These are phyloP conservation scores for Aquilaria sinensis DNA, from an alignment of 345 rosid species.

Conservation along the genomic window DNA sequence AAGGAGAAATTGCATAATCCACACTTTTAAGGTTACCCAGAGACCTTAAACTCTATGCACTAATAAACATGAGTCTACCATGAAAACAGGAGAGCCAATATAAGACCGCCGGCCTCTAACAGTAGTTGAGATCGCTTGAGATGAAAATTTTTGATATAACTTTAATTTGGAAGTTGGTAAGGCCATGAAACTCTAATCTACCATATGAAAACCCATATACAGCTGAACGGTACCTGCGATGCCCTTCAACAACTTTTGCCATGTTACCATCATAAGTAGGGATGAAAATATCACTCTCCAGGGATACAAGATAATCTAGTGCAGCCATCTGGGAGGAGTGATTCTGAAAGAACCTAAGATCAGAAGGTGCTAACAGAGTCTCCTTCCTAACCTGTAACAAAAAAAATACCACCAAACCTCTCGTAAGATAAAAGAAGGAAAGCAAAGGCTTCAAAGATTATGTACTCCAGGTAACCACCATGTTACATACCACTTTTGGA, in stretches of 20 bases:
- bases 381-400: conserved; percentile 77
- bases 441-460: neutral
- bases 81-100: too few relatives aligned
- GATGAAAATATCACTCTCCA: conserved; percentile 92
- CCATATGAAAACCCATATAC: neutral
- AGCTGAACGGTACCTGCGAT: conserved; percentile 58
- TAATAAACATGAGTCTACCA: too few relatives aligned
- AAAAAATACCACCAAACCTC: neutral
- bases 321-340: conserved; percentile 95
- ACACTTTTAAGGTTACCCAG: too few relatives aligned
- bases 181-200: conserved; percentile 2
- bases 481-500: conserved; percentile 63
- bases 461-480: conserved; percentile 7
- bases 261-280: conserved; percentile 98
- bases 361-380: conserved; percentile 61
- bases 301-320: conserved; percentile 84
- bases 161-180: conserved; percentile 1
- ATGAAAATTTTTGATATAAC: conserved; percentile 4
- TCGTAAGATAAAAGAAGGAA: conserved; percentile 1
- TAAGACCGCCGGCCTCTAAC: neutral
- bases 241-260: conserved; percentile 99
- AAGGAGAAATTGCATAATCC: neutral
- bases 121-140: neutral
- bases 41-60: too few relatives aligned
- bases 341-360: conserved; percentile 68